Evolutionary conservation across 179 eudicot genomes (phyloP), one percentile per base, ranked within the genome.

Genomic region (Carnegiea gigantea): DNA sequence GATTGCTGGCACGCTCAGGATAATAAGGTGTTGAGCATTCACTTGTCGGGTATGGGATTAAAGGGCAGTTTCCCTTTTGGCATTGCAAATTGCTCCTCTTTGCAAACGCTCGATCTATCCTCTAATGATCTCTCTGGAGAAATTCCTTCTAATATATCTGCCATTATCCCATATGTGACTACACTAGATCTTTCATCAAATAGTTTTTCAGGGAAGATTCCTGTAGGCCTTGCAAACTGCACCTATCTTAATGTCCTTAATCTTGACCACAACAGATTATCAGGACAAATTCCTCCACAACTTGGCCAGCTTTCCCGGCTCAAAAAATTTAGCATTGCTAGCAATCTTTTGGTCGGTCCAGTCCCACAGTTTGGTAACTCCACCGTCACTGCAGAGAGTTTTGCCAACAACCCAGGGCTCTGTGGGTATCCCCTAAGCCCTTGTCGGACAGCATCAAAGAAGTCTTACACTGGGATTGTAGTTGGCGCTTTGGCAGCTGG

Each of bases 1-100:
- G 94, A 91, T 0, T 95, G 98, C 80, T 95, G 98, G 98, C 90
- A 90, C 78, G 86, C 84, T 0, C 80, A 83, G 10, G 97, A 93
- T 82, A 89, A 85, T 87, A 87, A 85, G 87, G 96, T 95, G 30
- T 64, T 95, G 46, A 91, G 84, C 77, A 87, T 95, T 46, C 83
- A 78, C 6, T 85, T 95, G 26, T 57, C 90, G 2, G 79, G 83
- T 72, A 86, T 91, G 92, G 95, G 91, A 57, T 91, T 95, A 40
- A 86, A 85, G 85, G 98, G 98, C n/a, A 83, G 59, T 20, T 95
- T 95, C 79, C 98, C 98, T 49, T 84, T 26, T 23, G 95, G 91
- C n/a, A 38, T 95, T 65, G 13, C 4, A 0, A 75, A 84, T 67
- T 95, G 98, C 75, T 18, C 89, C 4, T 78, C 85, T 70, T 26